Evolutionary conservation across 2,329 filamentous ascomycete genomes (phyloP).

Genomic region (Monosporascus sp.): DNA sequence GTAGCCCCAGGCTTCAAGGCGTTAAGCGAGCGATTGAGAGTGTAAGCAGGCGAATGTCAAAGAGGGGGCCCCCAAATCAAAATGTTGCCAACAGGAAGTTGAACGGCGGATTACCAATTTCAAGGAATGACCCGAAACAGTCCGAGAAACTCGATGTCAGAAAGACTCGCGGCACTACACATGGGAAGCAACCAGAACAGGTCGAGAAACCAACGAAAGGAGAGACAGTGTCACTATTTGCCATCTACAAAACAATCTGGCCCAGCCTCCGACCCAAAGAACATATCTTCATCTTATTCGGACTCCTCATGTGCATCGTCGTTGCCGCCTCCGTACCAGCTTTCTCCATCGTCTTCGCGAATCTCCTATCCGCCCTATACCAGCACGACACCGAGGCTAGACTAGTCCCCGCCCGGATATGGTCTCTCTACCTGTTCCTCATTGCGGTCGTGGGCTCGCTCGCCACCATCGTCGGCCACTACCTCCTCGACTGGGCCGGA

Average conservation of each 20-base stretch:
- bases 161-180: not conserved
- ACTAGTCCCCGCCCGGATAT: constrained; percentile 48
- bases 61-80: not conserved
- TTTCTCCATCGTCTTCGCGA: constrained; percentile 72
- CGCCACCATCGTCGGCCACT: constrained; percentile 61
- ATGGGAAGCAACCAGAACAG: not conserved
- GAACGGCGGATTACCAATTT: not conserved
- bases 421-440: constrained; percentile 64
- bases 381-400: constrained; percentile 43
- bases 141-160: not conserved
- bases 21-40: not conserved
- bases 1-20: not conserved
- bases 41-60: not conserved
- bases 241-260: constrained; percentile 67
- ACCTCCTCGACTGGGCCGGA: constrained; percentile 63
- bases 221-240: constrained; percentile 31
- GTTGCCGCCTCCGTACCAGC: constrained; percentile 64
- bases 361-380: constrained; percentile 67
- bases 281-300: constrained; percentile 51
- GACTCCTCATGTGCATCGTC: constrained; percentile 54
- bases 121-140: not conserved
- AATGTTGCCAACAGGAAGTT: not conserved
- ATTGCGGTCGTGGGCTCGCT: constrained; percentile 63
- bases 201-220: not conserved
- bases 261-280: constrained; percentile 51